phyloP scores from a whole-genome alignment of 2,329 filamentous ascomycete genomes.

The Alternaria gaisen region DNA sequence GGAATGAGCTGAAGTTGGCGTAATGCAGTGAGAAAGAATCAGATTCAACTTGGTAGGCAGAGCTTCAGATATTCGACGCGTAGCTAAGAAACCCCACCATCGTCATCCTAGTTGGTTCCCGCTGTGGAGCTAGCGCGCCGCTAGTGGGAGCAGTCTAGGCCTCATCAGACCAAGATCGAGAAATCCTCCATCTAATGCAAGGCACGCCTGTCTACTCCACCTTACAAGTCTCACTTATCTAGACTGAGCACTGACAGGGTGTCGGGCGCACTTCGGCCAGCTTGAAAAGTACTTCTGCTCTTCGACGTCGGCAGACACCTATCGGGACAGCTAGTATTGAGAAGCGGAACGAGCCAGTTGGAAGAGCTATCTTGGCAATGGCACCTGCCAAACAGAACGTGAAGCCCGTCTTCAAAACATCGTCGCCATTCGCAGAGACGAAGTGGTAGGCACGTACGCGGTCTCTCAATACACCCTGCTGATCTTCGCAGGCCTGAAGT shows the following conservation, averaged over 20 bases:
- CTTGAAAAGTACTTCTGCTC: constrained; percentile 2
- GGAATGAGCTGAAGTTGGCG: neutral
- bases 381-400: constrained; percentile 36
- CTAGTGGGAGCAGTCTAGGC: constrained; percentile 15
- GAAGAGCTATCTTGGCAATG: constrained; percentile 21
- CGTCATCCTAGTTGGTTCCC: constrained; percentile 19
- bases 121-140: constrained; percentile 11
- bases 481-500: constrained; percentile 66
- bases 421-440: constrained; percentile 69
- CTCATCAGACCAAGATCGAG: constrained; percentile 5
- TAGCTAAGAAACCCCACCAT: constrained; percentile 15
- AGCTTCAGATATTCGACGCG: constrained; percentile 56
- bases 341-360: neutral
- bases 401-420: constrained; percentile 70
- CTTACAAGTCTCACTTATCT: constrained; percentile 8
- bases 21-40: neutral
- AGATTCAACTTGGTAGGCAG: constrained; percentile 54
- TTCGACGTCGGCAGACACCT: neutral
- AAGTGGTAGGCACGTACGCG: constrained; percentile 62
- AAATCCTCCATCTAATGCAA: constrained; percentile 22
- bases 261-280: constrained; percentile 14
- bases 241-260: neutral
- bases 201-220: constrained; percentile 20
- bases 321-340: neutral
- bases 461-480: constrained; percentile 6